Base-by-base conservation (phyloP, 1,139 yeast genomes). In the Hansenula anomala region DNA sequence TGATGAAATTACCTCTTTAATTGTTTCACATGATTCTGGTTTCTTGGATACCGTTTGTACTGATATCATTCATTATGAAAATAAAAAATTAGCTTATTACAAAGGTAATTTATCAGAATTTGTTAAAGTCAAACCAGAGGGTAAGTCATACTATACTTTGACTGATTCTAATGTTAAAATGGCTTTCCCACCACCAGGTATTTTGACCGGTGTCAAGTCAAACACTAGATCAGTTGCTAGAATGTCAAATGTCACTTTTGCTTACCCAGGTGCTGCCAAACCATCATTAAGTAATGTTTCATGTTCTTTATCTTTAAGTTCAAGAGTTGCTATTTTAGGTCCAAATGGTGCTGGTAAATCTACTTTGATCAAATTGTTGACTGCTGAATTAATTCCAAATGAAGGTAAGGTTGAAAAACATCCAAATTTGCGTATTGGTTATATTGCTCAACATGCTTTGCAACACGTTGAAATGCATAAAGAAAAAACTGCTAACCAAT, bases 261-360 rank as follows among this genome's bases (percentile, higher is more conserved):
- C 88, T 27, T 92, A 92, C 60, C 97, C 97, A 20, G 95, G 96
- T 41, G 87, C 90, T 28, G 64, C 77, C 14, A 85, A 85, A 60
- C 96, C 97, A 25, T 87, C 96, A 4, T 71, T 92, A 54, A 59
- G 63, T 23, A 60, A 87, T 59, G 95, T 89, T 37, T 82, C 96
- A 4, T 87, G 95, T 65, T 84, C 96, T 13, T 74, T 92, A 47
- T 85, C 96, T 1, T 71, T 92, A 47, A 86, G 96, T 15, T 90
- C 97, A 31, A 84, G 98, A 68, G 96, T 92, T 49, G 98, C 97
- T 34, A 82, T 92, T 56, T 68, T 92, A 47, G 98, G 98, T 41
- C 97, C 98, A 48, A 92, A 92, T 62, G 98, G 98, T 74, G 98
- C 98, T 41, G 98, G 98, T 70, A 92, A 92, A 64, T 88, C 97